Base-by-base conservation (phyloP, 352 stramenopile genomes). In the Globisporangium carolinianum region DNA sequence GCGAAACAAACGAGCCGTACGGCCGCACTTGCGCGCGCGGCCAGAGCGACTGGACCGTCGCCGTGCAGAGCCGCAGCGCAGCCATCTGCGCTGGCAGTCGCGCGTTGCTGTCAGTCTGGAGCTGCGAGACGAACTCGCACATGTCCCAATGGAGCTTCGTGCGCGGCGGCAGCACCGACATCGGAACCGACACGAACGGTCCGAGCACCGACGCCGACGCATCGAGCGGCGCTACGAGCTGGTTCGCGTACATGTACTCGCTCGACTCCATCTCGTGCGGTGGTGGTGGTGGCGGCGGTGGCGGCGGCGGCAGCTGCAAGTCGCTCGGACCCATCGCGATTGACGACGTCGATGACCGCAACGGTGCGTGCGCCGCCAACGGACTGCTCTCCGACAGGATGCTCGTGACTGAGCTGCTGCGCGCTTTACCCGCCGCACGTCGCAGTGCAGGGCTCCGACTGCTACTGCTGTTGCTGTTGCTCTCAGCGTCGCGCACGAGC, bases 1-100 rank as follows among this genome's bases (percentile, higher is more conserved):
- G 76, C 3, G 95, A 98, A 38, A 97, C 92, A 73, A 97, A 98
- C 32, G 94, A 98, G 5, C 97, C 97, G 63, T 98, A 99, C 50
- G 96, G 87, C 55, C 98, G 97, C 14, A 98, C 94, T 74, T 98
- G 94, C 41, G 95, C 95, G 47, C 95, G 84, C 7, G 95, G 95
- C 95, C 95, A 98, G 35, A 98, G 60, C 5, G 87, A 91, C 57
- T 91, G 83, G 9, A 96, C 87, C 10, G 85, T 84, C 11, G 77
- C 81, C 24, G 75, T 92, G 61, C 85, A 95, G 54, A 93, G 69
- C 2, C 80, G 75, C 61, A 89, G 75, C 0, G 82, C 82, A 15
- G 79, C 83, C 63, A 90, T 83, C 53, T 95, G 85, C 8, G 85
- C 79, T 11, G 79, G 72, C 32, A 92, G 56, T 2, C 79, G 75